Base-by-base conservation (phyloP, 202 grass and related monocot species). In the Schoenoplectus triqueter region DNA sequence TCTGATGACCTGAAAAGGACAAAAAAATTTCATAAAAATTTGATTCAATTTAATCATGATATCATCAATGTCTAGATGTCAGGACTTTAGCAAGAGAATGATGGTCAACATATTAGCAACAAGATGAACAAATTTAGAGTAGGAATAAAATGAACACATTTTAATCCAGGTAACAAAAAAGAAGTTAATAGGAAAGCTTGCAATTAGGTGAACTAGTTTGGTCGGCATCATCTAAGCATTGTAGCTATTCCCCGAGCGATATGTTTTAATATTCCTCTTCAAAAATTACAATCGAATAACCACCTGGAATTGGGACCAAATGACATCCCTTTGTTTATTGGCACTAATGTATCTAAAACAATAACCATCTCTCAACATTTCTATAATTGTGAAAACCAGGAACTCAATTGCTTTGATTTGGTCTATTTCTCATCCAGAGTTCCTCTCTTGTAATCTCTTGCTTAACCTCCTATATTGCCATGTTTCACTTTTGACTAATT, bases 1-100 rank as follows among this genome's bases (percentile, higher is more conserved):
- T 94, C 93, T 0, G 91, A 90, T 44, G 92, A 80, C 76, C 90
- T 94, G 78, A 73, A 90, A 86, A 67, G 76, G 5, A 80, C 51
- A 10, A 86, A 21, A 20, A 80, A 21, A 4, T 22, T 69, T 21
- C 6, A 55, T 68, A 42, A 50, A 52, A 52, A 7, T 77, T 77
- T 31, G 31, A 31, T 31, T 31, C 31, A 31, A 31, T 31, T 31
- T 31, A 31, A 31, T 31, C 31, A 31, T 31, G 31, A 31, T 31
- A 31, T 31, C n/a, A n/a, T n/a, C n/a, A n/a, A n/a, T n/a, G n/a
- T n/a, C n/a, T n/a, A 31, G 31, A 31, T 31, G 31, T 31, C 31
- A 31, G 31, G 31, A 31, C 31, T 31, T 31, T 31, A 31, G 31
- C 31, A 31, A 31, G 31, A 31, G 31, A 31, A 31, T 31, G 31